Percentiles rank a stretch among this genome's conserved stretches.
Conservation (phyloP, 2,329 filamentous ascomycete species). For the Arthroderma sp. region DNA sequence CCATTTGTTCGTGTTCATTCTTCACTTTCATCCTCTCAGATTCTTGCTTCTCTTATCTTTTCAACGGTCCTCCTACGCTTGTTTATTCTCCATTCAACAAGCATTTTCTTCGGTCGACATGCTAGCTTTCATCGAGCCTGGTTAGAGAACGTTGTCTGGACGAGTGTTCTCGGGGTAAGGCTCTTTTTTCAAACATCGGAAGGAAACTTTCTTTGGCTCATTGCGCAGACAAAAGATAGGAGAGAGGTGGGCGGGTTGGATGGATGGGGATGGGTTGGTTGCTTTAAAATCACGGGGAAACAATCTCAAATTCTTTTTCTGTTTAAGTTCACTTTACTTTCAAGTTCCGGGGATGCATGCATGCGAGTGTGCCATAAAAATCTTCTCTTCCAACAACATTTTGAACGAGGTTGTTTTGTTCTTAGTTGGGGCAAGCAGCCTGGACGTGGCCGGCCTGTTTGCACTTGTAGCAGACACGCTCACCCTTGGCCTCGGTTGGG, state of each 20-base stretch:
- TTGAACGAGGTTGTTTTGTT: neutral
- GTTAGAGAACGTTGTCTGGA: neutral
- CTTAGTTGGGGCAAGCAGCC: slow-evolving; percentile 78
- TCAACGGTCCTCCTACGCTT: neutral
- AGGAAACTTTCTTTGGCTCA: neutral
- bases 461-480: slow-evolving; percentile 99
- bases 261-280: neutral
- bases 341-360: neutral
- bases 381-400: neutral
- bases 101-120: neutral
- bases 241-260: neutral
- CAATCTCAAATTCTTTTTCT: slow-evolving; percentile 4
- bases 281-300: neutral
- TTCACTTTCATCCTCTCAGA: neutral
- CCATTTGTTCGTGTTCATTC: neutral
- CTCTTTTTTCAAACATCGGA: neutral
- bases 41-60: neutral
- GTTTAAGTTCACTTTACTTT: slow-evolving; percentile 1
- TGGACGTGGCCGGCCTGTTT: slow-evolving; percentile 81
- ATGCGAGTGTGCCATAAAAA: slow-evolving; percentile 2
- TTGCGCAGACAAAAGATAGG: neutral
- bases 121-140: neutral
- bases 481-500: slow-evolving; percentile 75
- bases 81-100: neutral
- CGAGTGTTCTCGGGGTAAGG: neutral